Evolutionary conservation across 768 basidiomycete species (phyloP).

Genomic region (Boletus vinaceobasis): DNA sequence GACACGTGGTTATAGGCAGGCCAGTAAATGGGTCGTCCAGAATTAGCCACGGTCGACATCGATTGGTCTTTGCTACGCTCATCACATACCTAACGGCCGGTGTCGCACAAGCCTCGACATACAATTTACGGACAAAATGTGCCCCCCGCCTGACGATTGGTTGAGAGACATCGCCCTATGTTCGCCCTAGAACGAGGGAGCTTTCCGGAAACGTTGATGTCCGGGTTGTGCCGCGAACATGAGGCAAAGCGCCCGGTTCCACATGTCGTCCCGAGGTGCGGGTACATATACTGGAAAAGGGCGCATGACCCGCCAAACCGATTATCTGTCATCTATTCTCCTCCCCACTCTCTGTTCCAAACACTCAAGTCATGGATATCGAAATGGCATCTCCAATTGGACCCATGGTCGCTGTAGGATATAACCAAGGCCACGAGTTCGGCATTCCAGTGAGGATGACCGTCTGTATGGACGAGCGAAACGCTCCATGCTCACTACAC

Average conservation of each 20-base stretch:
- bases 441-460: conserved; percentile 21
- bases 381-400: conserved; percentile 33
- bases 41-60: neutral
- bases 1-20: neutral
- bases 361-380: conserved; percentile 22
- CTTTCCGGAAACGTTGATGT: conserved; percentile 1
- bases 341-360: neutral
- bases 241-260: conserved; percentile 28
- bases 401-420: conserved; percentile 25
- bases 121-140: neutral
- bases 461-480: neutral
- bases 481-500: conserved; percentile 1
- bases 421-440: conserved; percentile 15
- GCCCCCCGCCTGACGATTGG: conserved; percentile 2
- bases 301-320: conserved; percentile 6
- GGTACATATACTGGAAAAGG: conserved; percentile 26
- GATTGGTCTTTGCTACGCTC: neutral
- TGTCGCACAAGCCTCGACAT: neutral
- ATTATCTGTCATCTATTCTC: conserved; percentile 12
- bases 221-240: conserved; percentile 22
- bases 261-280: conserved; percentile 21
- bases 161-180: conserved; percentile 9
- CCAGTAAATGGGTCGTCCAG: neutral
- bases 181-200: conserved; percentile 10
- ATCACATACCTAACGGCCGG: neutral